Evolutionary conservation across 129 eudicot species (phyloP).

Genomic region (Tagetes patula): DNA sequence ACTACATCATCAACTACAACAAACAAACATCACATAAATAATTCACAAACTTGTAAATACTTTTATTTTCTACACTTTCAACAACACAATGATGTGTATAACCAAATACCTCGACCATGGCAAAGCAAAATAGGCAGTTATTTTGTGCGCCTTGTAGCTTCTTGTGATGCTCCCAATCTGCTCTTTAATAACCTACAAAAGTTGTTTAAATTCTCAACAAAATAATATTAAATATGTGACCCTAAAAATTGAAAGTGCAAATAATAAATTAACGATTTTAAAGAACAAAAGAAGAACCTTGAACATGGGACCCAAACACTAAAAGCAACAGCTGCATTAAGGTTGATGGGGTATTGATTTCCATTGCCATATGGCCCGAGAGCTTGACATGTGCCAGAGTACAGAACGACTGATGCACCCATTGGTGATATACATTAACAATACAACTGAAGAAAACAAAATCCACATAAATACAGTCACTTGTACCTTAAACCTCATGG

Average conservation of each 20-base stretch:
- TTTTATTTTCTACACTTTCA: not conserved
- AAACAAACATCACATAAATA: conserved; percentile 21
- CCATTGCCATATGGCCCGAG: conserved; percentile 54
- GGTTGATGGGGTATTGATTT: conserved; percentile 48
- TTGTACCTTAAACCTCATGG: no score
- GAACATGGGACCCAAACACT: conserved; percentile 73
- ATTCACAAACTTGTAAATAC: not conserved
- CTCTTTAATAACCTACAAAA: conserved; percentile 49
- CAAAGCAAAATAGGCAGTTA: conserved; percentile 70
- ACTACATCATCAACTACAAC: conserved; percentile 82
- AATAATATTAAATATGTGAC: conserved; percentile 6
- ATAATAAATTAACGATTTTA: not conserved
- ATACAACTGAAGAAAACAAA: no score
- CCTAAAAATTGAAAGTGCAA: not conserved
- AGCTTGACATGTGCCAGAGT: conserved; percentile 54
- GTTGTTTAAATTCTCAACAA: conserved; percentile 13
- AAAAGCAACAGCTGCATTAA: conserved; percentile 48
- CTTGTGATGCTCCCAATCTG: conserved; percentile 56
- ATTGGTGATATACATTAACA: not conserved
- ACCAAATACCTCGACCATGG: conserved; percentile 68
- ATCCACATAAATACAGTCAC: no score
- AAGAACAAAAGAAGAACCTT: conserved; percentile 27
- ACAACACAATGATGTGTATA: not conserved
- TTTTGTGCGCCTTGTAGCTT: conserved; percentile 59
- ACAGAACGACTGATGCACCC: conserved; percentile 60